Conservation (phyloP, 2,329 filamentous ascomycete species). For the Fusarium chaquense region DNA sequence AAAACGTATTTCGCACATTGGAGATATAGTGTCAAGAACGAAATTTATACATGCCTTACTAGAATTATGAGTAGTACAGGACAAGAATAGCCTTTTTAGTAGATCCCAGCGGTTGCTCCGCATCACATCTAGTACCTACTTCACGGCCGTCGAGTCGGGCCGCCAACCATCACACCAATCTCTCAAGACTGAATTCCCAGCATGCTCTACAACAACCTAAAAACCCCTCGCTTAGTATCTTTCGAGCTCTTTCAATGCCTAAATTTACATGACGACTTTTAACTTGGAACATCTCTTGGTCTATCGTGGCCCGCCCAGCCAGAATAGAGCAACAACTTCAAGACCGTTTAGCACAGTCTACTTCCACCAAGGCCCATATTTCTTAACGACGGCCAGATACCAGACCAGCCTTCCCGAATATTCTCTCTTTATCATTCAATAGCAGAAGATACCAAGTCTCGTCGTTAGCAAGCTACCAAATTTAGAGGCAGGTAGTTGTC, state of each 20-base stretch:
- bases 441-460: not conserved
- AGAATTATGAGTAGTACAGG: not conserved
- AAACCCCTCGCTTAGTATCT: accelerated
- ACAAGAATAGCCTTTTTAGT: not conserved
- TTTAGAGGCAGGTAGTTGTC: not conserved
- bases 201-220: not conserved
- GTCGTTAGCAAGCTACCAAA: not conserved
- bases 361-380: not conserved
- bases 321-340: not conserved
- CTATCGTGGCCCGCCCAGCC: not conserved
- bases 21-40: not conserved
- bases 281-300: not conserved
- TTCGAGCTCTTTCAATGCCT: accelerated
- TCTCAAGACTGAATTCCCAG: not conserved
- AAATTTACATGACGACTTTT: accelerated
- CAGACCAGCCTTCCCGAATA: not conserved
- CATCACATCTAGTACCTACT: too few relatives aligned
- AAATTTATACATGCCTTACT: too few relatives aligned
- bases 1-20: not conserved
- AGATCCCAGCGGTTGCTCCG: not conserved
- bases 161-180: not conserved
- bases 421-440: accelerated
- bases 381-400: not conserved
- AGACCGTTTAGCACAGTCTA: not conserved
- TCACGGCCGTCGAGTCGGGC: not conserved